Evolutionary conservation across 2,329 filamentous ascomycete genomes (phyloP).

Genomic region (Cytospora paraplurivora): DNA sequence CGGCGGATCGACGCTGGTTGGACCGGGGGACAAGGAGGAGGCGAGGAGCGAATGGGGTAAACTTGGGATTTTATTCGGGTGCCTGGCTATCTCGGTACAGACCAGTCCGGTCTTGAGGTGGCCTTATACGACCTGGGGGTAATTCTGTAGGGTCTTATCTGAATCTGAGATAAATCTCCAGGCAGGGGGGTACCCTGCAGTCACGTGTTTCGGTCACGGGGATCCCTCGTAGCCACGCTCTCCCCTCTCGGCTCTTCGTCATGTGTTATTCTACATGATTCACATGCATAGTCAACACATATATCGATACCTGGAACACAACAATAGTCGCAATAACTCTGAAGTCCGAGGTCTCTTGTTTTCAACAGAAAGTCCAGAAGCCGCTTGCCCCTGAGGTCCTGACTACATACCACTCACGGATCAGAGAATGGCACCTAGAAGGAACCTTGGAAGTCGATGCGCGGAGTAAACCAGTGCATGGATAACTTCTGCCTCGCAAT

Average conservation of each 20-base stretch:
- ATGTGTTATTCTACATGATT: neutral
- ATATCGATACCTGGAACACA: too few relatives aligned
- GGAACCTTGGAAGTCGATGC: neutral
- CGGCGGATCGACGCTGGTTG: neutral
- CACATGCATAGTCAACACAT: too few relatives aligned
- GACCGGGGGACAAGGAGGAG: neutral
- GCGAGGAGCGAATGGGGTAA: neutral
- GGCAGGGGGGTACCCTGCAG: too few relatives aligned
- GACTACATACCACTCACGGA: neutral
- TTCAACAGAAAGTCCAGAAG: too few relatives aligned
- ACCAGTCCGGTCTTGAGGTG: too few relatives aligned
- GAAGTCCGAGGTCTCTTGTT: too few relatives aligned
- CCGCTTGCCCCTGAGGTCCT: too few relatives aligned
- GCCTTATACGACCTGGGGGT: too few relatives aligned
- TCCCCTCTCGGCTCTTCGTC: neutral
- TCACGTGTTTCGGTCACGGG: neutral
- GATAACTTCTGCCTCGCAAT: conserved; percentile 15
- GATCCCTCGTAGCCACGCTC: neutral
- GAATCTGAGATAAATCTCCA: neutral
- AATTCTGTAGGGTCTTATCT: neutral
- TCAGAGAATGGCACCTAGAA: neutral
- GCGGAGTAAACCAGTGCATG: neutral
- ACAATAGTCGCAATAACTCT: too few relatives aligned
- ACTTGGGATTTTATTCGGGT: neutral
- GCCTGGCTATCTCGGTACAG: neutral